Base-by-base conservation (phyloP, 148 eudicot species). In the Arctostaphylos glauca region DNA sequence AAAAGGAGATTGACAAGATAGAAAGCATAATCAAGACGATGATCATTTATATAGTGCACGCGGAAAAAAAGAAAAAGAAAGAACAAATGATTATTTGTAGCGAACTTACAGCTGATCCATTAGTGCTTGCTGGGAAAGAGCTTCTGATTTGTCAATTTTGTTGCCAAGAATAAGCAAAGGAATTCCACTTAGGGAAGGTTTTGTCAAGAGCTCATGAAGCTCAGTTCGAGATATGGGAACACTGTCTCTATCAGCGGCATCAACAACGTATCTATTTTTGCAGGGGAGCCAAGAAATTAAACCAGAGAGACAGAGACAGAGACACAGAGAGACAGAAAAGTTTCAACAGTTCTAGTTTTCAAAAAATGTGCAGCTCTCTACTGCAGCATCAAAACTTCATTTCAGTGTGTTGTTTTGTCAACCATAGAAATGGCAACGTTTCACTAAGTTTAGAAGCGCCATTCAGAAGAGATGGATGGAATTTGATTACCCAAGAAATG, bases 211-310 rank as follows among this genome's bases (percentile, higher is more conserved):
- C 64, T 92, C 98, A 79, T 93, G 95, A 16, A 95, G 87, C 85
- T 95, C 98, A 43, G 92, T 89, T 80, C 87, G 85, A 55, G 98
- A 77, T 83, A 95, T 92, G 10, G 97, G 94, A 72, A 95, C 86
- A 80, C 93, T 89, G 85, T 95, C 98, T 83, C 95, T 84, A 84
- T 95, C 98, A 54, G 98, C 97, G 79, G 97, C 98, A 88, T 95
- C 98, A 76, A 93, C 98, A 44, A 95, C 98, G 82, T 93, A 95
- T 80, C 85, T 49, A 31, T 60, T 76, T 31, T 31, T 31, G 38
- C 38, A 66, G 16, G 56, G 50, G 41, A 80, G 46, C n/a, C 15
- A 21, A 47, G 19, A 68, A 67, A 23, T 70, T 31, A 31, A 31
- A 0, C 38, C 38, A 59, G 9, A n/a, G 66, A 59, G 62, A 16